These are phyloP conservation scores for Colletotrichum graminicola DNA, from an alignment of 2,329 filamentous ascomycete species.

Conservation along the genomic window DNA sequence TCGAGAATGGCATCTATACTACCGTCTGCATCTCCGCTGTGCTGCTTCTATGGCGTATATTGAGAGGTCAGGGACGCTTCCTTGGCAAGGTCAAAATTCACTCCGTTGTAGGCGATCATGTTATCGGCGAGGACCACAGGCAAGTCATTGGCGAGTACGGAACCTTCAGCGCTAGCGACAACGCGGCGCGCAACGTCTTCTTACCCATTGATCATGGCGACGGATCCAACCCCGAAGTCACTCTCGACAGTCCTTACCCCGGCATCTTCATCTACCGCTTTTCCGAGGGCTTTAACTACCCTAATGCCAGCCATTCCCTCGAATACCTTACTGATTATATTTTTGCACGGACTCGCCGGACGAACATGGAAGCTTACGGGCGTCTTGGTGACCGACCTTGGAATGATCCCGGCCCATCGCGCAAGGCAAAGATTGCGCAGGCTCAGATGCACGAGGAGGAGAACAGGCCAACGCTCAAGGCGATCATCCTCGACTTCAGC, in stretches of 20 bases:
- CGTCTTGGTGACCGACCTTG: conserved; percentile 85
- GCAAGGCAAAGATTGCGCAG: conserved; percentile 58
- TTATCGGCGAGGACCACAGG: conserved; percentile 71
- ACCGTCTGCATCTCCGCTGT: conserved; percentile 83
- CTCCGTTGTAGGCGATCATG: conserved; percentile 82
- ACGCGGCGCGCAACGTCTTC: conserved; percentile 80
- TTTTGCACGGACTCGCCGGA: conserved; percentile 79
- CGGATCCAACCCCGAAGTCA: conserved; percentile 87
- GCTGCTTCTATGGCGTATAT: conserved; percentile 84
- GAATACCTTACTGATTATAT: conserved; percentile 81
- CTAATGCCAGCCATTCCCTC: conserved; percentile 90
- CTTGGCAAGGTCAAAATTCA: conserved; percentile 87
- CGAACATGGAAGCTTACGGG: conserved; percentile 74
- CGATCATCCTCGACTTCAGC: conserved; percentile 94
- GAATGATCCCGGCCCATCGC: conserved; percentile 88
- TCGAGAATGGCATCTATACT: conserved; percentile 93
- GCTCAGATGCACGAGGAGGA: conserved; percentile 55
- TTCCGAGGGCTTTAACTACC: conserved; percentile 95
- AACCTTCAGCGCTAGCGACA: conserved; percentile 61
- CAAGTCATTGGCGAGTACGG: conserved; percentile 66
- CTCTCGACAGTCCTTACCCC: conserved; percentile 85
- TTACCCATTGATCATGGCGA: conserved; percentile 89
- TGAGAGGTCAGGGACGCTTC: conserved; percentile 86
- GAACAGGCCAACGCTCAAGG: conserved; percentile 78
- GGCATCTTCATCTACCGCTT: conserved; percentile 97